Base-by-base conservation (phyloP, 805 yeast genomes). In the Zygotorulaspora chibaensis region DNA sequence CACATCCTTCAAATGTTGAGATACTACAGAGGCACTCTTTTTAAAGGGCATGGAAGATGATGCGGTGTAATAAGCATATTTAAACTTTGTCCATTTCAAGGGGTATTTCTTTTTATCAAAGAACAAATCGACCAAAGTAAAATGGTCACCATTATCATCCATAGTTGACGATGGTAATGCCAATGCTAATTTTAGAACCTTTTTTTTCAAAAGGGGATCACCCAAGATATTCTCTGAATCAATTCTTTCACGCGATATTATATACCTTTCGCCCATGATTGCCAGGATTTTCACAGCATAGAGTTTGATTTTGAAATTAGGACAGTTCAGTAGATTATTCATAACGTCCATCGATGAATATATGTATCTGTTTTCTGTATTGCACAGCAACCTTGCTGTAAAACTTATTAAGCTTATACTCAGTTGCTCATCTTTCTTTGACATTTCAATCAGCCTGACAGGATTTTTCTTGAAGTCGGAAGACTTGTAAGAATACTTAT, bases 311-410 rank as follows among this genome's bases (percentile, higher is more conserved):
- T 73, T 72, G 26, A 84, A 65, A 8, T 84, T 77, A 12, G 82
- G 80, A 12, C 83, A 73, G 45, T 75, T 75, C 38, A 87, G 59
- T 50, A 89, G 65, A 35, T 71, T 69, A 47, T 73, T 78, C 45
- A 89, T 71, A 30, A 81, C 70, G 40, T 82, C 83, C 15, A 77
- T 66, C 16, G 88, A 81, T n/a, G 81, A 70, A 61, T 86, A 89
- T 18, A 86, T 71, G 41, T 76, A 75, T 50, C 87, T 73, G 55
- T 83, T 81, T 25, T 80, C 71, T 43, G 93, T 83, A 55, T 84
- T 79, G 34, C 83, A 85, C 37, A 90, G 66, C 27, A 90, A 66
- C 41, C 78, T 64, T 28, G 75, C 71, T 0, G 91, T 75, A 58
- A 86, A 87, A 6, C 74, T 69, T 40, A 87, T 67, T 36, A 87